phyloP scores from a whole-genome alignment of 768 basidiomycete genomes.

The Auricularia heimuer region DNA sequence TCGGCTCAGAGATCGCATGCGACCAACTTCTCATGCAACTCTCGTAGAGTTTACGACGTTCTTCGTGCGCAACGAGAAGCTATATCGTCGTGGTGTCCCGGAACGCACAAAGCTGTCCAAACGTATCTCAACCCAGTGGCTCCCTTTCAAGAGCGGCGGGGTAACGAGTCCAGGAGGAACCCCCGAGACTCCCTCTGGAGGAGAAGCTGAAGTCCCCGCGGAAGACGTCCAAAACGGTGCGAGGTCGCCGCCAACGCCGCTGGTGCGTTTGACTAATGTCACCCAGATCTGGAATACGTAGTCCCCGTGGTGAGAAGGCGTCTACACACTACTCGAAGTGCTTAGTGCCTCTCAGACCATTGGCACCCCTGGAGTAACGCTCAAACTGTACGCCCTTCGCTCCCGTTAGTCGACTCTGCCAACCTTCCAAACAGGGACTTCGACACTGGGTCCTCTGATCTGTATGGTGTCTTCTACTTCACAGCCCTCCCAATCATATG shows the following conservation, averaged over 20 bases:
- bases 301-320: slow-evolving; percentile 19
- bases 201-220: slow-evolving; percentile 16
- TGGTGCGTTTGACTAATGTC: neutral
- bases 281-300: slow-evolving; percentile 25
- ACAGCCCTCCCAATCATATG: neutral
- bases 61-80: neutral
- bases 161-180: neutral
- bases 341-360: slow-evolving; percentile 13
- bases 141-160: neutral
- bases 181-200: neutral
- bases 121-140: neutral
- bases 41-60: neutral
- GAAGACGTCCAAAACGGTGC: slow-evolving; percentile 18
- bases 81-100: neutral
- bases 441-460: slow-evolving; percentile 2
- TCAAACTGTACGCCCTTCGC: slow-evolving; percentile 22
- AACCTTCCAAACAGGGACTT: neutral
- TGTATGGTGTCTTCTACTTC: slow-evolving; percentile 2
- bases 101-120: neutral
- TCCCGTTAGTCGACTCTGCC: neutral
- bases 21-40: no score
- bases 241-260: neutral
- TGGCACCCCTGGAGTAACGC: slow-evolving; percentile 29
- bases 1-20: no score
- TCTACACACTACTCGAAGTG: neutral